Base-by-base conservation (phyloP, 306 rosid genomes). In the Lathyrus sativus region DNA sequence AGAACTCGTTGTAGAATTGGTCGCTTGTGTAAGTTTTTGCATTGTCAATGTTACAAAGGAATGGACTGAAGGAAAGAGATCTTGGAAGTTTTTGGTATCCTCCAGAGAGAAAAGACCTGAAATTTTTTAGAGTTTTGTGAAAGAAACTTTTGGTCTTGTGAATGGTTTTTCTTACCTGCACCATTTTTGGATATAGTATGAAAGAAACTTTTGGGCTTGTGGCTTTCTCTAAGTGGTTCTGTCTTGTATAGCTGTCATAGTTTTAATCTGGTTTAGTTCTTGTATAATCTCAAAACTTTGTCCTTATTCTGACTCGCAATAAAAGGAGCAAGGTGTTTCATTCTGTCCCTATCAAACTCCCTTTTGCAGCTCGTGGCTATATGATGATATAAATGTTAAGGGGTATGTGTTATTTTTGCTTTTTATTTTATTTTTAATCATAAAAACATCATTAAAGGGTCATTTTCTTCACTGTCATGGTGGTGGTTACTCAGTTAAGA, bases 21-120 rank as follows among this genome's bases (percentile, higher is more conserved):
- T 87, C 89, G 10, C 81, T 75, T 41, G 76, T 76, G 67, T 65
- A 81, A 57, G 68, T 74, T 46, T 69, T 73, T 69, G 69, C 80
- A 43, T 80, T 80, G 75, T 73, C 74, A 26, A 74, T 68, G 6
- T 77, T 76, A 65, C 91, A 76, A 71, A 80, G 74, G 78, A 84
- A 74, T 43, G 84, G 82, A 13, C 66, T 78, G 71, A 85, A 78
- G 50, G 91, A 87, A 72, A 81, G 71, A 33, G 89, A 71, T 77
- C 81, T 95, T 37, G 90, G 89, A 58, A 86, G 82, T 48, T 85
- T 90, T 33, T 84, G 82, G 74, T 80, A 86, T 68, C 88, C 88
- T 62, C 81, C 78, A 77, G 42, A 75, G 85, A 90, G 70, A 68
- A 85, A 78, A 62, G 80, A 71, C 84, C 60, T 76, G 75, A 90